A percentile compares a stretch with the other conserved stretches of the same genome.
Evolutionary conservation across 2,329 filamentous ascomycete genomes (phyloP).

Genomic region (Xylariaceae sp.): DNA sequence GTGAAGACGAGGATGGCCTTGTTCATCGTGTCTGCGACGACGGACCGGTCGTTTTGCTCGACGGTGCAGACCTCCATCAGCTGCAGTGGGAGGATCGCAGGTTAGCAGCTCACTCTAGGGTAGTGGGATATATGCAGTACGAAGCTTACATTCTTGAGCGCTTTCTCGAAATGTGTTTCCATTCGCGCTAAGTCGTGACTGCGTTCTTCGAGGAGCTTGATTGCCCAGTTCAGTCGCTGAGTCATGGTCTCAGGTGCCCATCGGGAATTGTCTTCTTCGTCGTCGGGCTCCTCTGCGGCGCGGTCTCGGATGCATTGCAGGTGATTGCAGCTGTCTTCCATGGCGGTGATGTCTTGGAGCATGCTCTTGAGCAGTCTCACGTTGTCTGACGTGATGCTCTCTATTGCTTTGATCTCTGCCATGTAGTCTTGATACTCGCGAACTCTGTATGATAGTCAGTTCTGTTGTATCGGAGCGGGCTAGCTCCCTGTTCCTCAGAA

Average conservation of each 20-base stretch:
- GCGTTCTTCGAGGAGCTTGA: conserved; percentile 2
- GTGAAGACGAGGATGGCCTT: conserved; percentile 10
- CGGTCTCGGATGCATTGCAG: background rate
- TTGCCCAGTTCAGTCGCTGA: conserved; percentile 8
- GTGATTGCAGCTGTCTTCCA: conserved; percentile 2
- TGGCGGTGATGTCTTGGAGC: conserved; percentile 1
- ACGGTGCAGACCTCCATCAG: conserved; percentile 6
- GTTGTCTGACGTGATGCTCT: conserved; percentile 7
- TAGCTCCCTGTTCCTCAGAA: too few relatives aligned
- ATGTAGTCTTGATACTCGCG: conserved; percentile 7
- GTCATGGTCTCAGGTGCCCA: conserved; percentile 6
- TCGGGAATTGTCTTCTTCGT: background rate
- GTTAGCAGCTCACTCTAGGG: too few relatives aligned
- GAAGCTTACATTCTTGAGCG: conserved; percentile 3
- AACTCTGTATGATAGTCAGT: background rate
- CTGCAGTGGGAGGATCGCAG: too few relatives aligned
- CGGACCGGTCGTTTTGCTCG: conserved; percentile 9
- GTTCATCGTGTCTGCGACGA: conserved; percentile 7
- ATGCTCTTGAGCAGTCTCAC: conserved; percentile 1
- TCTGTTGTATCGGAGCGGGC: background rate
- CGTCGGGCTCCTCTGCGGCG: background rate
- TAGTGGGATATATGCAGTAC: background rate
- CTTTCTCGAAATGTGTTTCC: background rate
- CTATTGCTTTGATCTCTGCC: conserved; percentile 3
- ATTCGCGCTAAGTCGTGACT: conserved; percentile 5